Conservation (phyloP, 2,329 filamentous ascomycete species). For the Fusarium virguliforme region DNA sequence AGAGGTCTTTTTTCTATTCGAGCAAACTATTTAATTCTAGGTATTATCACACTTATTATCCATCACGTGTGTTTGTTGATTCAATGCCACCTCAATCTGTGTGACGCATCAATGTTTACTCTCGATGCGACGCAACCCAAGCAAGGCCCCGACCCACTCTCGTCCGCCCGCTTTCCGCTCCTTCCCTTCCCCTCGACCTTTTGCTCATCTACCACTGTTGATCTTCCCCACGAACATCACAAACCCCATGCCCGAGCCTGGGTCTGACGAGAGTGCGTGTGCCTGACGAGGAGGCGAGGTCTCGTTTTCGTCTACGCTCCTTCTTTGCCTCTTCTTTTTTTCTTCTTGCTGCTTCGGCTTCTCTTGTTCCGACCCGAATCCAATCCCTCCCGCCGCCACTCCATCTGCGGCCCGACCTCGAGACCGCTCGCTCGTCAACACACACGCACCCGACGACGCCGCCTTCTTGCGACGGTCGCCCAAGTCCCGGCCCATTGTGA, state of each 20-base stretch:
- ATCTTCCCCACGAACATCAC: conserved; percentile 32
- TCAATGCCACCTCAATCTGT: conserved; percentile 36
- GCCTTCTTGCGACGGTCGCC: conserved; percentile 31
- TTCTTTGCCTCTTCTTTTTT: background rate
- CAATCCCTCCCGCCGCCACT: conserved; percentile 32
- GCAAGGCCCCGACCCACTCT: conserved; percentile 36
- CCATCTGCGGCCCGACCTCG: conserved; percentile 48
- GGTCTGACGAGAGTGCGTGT: conserved; percentile 26
- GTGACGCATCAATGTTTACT: conserved; percentile 50
- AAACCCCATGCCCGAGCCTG: conserved; percentile 39
- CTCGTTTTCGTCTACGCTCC: conserved; percentile 37
- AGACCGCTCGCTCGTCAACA: conserved; percentile 41
- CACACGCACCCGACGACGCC: background rate
- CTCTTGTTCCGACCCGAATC: conserved; percentile 15
- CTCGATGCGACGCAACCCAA: conserved; percentile 27
- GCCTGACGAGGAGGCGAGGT: conserved; percentile 46
- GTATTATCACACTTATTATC: background rate
- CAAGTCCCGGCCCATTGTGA: conserved; percentile 46
- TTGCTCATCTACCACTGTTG: conserved; percentile 18
- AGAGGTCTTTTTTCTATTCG: too few relatives aligned
- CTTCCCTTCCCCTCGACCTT: conserved; percentile 11
- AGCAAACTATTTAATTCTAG: too few relatives aligned
- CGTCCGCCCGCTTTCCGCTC: conserved; percentile 37
- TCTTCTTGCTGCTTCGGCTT: conserved; percentile 7
- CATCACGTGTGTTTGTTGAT: conserved; percentile 37